phyloP scores from a whole-genome alignment of 2,329 filamentous ascomycete species.

The Botrytis pseudocinerea region DNA sequence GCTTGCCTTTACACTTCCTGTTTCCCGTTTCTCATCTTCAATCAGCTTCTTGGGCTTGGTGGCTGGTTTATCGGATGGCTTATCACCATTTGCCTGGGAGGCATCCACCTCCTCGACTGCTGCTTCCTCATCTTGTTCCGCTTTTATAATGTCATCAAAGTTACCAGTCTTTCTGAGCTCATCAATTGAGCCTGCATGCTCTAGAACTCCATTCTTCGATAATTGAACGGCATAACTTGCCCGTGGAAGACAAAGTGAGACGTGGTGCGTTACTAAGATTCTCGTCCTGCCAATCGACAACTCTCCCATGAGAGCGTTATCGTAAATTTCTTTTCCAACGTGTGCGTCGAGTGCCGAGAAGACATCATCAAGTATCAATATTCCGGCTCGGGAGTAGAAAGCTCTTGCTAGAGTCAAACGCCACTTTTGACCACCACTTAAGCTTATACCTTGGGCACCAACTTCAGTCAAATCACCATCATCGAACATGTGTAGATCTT shows the following conservation, averaged over 20 bases:
- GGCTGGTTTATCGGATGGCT: slow-evolving; percentile 44
- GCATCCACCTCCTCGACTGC: slow-evolving; percentile 53
- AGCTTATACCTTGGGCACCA: slow-evolving; percentile 77
- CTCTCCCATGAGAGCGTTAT: slow-evolving; percentile 70
- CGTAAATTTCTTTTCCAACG: slow-evolving; percentile 74
- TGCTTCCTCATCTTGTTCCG: slow-evolving; percentile 50
- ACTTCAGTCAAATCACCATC: slow-evolving; percentile 79
- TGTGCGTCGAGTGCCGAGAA: slow-evolving; percentile 78
- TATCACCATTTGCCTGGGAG: slow-evolving; percentile 46
- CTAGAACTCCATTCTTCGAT: slow-evolving; percentile 63
- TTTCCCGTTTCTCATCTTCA: slow-evolving; percentile 69
- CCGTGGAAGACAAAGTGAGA: slow-evolving; percentile 65
- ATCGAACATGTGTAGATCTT: slow-evolving; percentile 71
- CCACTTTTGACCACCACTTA: slow-evolving; percentile 82
- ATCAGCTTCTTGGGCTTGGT: slow-evolving; percentile 61
- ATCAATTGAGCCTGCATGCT: slow-evolving; percentile 60
- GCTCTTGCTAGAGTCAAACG: slow-evolving; percentile 75
- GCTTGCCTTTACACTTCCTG: slow-evolving; percentile 63
- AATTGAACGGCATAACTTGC: slow-evolving; percentile 73
- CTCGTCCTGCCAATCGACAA: slow-evolving; percentile 68
- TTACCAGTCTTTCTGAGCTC: slow-evolving; percentile 58
- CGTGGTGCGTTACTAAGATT: slow-evolving; percentile 78
- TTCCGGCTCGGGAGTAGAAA: slow-evolving; percentile 73
- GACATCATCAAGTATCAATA: slow-evolving; percentile 77
- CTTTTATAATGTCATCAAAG: slow-evolving; percentile 56